phyloP scores from a whole-genome alignment of 2,329 filamentous ascomycete genomes.

The Cryphonectria carpinicola region DNA sequence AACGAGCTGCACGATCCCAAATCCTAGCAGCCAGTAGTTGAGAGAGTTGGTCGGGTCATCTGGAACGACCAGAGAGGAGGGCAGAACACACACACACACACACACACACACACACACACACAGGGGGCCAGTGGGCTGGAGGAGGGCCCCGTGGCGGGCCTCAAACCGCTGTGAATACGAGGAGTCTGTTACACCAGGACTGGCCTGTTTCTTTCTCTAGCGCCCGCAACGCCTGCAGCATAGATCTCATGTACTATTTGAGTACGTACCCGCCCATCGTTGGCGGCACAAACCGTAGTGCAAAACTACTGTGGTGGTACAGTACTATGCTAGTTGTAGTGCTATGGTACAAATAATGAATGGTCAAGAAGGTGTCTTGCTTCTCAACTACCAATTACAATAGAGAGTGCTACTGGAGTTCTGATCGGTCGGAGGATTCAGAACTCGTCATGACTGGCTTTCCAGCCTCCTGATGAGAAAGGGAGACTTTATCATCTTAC shows the following conservation, averaged over 20 bases:
- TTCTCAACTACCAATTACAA: background rate
- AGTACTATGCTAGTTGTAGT: background rate
- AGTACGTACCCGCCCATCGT: background rate
- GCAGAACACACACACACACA: background rate
- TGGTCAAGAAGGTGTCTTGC: background rate
- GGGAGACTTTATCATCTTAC: background rate
- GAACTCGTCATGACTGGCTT: background rate
- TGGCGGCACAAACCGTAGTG: background rate
- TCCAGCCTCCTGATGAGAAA: background rate
- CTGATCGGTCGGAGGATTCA: background rate
- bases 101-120: background rate
- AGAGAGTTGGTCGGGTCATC: background rate
- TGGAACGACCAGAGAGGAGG: background rate
- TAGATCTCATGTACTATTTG: background rate
- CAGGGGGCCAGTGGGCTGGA: conserved; percentile 1
- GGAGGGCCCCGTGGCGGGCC: conserved; percentile 6
- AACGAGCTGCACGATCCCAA: conserved; percentile 9
- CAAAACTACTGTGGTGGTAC: background rate
- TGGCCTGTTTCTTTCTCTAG: background rate
- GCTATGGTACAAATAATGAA: background rate
- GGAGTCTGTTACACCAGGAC: background rate
- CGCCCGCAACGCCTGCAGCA: background rate
- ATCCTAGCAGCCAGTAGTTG: conserved; percentile 3
- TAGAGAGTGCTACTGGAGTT: background rate
- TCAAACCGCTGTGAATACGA: conserved; percentile 11